phyloP scores from a whole-genome alignment of 306 rosid genomes.

The Malus sylvestris region DNA sequence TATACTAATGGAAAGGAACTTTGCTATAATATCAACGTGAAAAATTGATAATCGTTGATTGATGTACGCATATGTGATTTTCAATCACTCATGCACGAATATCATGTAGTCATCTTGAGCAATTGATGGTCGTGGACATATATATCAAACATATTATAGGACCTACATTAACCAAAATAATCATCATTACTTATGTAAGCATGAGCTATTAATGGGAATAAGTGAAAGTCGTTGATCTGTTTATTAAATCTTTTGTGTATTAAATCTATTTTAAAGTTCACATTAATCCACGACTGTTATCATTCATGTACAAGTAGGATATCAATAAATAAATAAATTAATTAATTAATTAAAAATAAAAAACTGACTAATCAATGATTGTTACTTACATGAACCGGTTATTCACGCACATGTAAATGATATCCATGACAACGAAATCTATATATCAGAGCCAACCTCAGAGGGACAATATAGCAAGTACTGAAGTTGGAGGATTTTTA shows the following conservation, averaged over 20 bases:
- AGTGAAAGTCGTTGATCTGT: background rate
- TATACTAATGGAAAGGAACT: background rate
- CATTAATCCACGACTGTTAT: background rate
- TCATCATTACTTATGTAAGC: too few relatives aligned
- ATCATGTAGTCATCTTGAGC: background rate
- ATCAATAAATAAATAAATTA: too few relatives aligned
- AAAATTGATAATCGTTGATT: background rate
- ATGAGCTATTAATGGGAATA: too few relatives aligned
- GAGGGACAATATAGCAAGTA: background rate
- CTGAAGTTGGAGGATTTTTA: background rate
- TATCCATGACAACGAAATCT: background rate
- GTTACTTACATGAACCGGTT: background rate
- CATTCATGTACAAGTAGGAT: background rate
- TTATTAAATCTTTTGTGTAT: background rate
- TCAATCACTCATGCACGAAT: background rate
- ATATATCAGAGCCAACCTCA: background rate
- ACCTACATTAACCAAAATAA: too few relatives aligned
- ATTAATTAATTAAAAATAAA: too few relatives aligned
- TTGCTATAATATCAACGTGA: background rate
- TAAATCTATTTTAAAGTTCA: background rate
- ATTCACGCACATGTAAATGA: too few relatives aligned
- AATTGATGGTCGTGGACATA: background rate
- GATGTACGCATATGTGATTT: too few relatives aligned
- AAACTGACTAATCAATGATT: background rate
- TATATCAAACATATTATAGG: background rate